These are phyloP conservation scores for Lonicera japonica DNA, from an alignment of 129 eudicot genomes.

Conservation along the genomic window DNA sequence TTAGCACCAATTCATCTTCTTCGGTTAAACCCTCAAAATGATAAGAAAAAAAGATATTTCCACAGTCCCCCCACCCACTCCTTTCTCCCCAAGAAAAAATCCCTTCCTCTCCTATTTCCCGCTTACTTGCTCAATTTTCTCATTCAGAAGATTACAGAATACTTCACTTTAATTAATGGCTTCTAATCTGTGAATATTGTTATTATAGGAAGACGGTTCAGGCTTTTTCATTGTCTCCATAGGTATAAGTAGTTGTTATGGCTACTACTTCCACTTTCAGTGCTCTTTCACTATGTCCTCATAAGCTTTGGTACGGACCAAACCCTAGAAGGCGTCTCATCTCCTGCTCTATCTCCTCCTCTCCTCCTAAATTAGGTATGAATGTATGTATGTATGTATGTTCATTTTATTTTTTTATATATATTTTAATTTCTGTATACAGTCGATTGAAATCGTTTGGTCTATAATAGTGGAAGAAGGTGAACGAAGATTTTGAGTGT, in stretches of 20 bases:
- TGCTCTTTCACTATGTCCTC: slow-evolving; percentile 33
- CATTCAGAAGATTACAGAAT: neutral
- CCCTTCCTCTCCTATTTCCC: neutral
- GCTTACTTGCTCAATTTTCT: slow-evolving; percentile 9
- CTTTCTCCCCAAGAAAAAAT: too few species aligned
- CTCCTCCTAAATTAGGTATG: slow-evolving; percentile 27
- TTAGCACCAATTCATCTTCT: neutral
- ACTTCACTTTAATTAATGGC: neutral
- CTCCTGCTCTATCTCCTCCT: slow-evolving; percentile 29
- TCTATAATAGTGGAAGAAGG: neutral
- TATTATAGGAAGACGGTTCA: neutral
- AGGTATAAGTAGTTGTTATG: slow-evolving; percentile 16
- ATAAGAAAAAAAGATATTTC: slow-evolving; percentile 21
- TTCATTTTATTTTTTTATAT: too few species aligned
- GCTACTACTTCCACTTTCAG: slow-evolving; percentile 49
- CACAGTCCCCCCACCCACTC: neutral
- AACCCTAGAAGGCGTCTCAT: slow-evolving; percentile 23
- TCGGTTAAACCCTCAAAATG: slow-evolving; percentile 3
- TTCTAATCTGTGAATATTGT: neutral
- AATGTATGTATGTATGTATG: too few species aligned
- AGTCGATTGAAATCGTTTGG: neutral
- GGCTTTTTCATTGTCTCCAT: neutral
- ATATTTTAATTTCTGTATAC: neutral
- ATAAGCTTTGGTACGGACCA: slow-evolving; percentile 24
- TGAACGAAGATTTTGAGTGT: too few species aligned